Percentiles rank a stretch among this genome's conserved stretches.
Conservation (phyloP, 2,329 filamentous ascomycete species). For the Plectosphaerella cucumerina region DNA sequence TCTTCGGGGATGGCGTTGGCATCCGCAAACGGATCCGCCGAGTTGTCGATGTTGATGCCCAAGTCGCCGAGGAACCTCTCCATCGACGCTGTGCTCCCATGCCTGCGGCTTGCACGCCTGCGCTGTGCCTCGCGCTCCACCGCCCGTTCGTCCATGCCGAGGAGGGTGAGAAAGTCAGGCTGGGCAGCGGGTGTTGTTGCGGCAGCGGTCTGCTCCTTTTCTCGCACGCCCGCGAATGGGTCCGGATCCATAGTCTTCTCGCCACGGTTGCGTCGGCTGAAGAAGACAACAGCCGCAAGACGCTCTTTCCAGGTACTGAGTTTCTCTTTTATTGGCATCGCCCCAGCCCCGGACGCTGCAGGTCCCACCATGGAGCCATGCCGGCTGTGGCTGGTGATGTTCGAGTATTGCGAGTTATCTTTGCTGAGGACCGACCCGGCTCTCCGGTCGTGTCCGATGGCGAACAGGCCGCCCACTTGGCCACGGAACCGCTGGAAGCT, state of each 20-base stretch:
- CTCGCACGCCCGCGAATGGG: conserved; percentile 19
- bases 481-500: conserved; percentile 29
- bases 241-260: conserved; percentile 20
- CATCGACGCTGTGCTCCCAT: conserved; percentile 26
- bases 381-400: conserved; percentile 27
- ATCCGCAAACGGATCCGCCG: conserved; percentile 45
- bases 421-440: conserved; percentile 16
- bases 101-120: conserved; percentile 23
- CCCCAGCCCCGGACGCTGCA: not conserved
- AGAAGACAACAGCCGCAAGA: conserved; percentile 32
- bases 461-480: conserved; percentile 20
- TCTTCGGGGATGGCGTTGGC: conserved; percentile 33
- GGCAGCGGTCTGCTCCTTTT: conserved; percentile 15
- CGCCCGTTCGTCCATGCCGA: conserved; percentile 37
- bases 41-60: conserved; percentile 28
- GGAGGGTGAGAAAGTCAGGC: conserved; percentile 38
- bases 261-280: conserved; percentile 29
- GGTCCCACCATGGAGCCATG: conserved; percentile 25
- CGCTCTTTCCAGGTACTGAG: conserved; percentile 42
- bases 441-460: not conserved
- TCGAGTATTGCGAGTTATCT: conserved; percentile 22
- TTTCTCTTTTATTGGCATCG: conserved; percentile 28
- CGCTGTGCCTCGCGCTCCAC: conserved; percentile 31
- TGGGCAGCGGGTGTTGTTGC: conserved; percentile 18
- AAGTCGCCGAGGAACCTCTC: conserved; percentile 37